Evolutionary conservation across 257 asterid genomes (phyloP).

Genomic region (Solanum neorickii): DNA sequence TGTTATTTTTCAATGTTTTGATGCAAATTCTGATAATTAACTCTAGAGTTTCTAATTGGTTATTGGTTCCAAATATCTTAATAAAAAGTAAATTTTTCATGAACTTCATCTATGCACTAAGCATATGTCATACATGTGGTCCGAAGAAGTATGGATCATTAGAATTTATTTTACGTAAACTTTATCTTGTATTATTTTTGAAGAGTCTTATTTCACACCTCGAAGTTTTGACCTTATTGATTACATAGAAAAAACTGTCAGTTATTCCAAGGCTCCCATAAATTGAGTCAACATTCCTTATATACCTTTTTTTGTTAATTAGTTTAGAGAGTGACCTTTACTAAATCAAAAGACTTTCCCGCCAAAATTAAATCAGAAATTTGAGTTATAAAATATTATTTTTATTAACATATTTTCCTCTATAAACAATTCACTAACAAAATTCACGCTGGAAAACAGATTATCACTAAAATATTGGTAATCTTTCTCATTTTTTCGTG

Average conservation of each 20-base stretch:
- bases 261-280: background rate
- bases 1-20: background rate
- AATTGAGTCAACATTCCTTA: background rate
- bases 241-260: background rate
- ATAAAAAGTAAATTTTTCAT: background rate
- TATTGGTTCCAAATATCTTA: background rate
- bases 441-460: background rate
- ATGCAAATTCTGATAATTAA: background rate
- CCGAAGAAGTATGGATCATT: background rate
- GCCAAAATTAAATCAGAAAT: background rate
- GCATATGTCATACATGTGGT: background rate
- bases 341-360: background rate
- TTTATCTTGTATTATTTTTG: too few relatives aligned
- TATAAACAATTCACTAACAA: too few relatives aligned
- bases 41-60: background rate
- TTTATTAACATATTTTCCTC: too few relatives aligned
- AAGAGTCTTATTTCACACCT: background rate
- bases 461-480: too few relatives aligned
- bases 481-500: background rate
- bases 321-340: background rate
- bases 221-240: too few relatives aligned
- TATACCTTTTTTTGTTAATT: background rate
- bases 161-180: background rate
- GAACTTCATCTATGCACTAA: background rate
- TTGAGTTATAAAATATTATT: too few relatives aligned